Evolutionary conservation across 345 rosid genomes (phyloP).

Genomic region (Kandelia obovata): DNA sequence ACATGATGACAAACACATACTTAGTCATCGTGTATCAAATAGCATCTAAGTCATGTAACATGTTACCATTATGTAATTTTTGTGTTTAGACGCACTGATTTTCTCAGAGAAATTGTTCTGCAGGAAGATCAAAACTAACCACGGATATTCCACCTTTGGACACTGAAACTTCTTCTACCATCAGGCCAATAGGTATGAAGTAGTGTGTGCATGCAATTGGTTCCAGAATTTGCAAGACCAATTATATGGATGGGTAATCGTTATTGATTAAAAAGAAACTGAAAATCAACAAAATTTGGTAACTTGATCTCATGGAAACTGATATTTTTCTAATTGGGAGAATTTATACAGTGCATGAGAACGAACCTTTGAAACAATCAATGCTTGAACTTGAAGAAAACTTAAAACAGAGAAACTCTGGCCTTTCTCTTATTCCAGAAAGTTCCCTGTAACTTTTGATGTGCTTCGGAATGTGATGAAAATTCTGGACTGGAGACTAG

Average conservation of each 20-base stretch:
- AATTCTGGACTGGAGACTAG: too few relatives aligned
- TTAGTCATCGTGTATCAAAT: background rate
- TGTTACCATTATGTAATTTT: background rate
- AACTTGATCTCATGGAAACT: background rate
- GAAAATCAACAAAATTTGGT: background rate
- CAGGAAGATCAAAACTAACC: slow-evolving; percentile 37
- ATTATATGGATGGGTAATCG: background rate
- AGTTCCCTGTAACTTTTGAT: too few relatives aligned
- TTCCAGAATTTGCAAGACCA: background rate
- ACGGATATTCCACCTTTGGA: slow-evolving; percentile 15
- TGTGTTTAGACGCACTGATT: background rate
- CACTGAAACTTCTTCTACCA: slow-evolving; percentile 26
- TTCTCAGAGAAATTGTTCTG: slow-evolving; percentile 23
- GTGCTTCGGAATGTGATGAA: too few relatives aligned
- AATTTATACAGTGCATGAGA: background rate
- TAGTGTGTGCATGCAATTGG: background rate
- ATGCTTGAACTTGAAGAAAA: background rate
- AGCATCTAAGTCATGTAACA: background rate
- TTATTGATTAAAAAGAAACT: background rate
- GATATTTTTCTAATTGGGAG: background rate
- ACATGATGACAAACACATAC: too few relatives aligned
- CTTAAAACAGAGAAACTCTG: background rate
- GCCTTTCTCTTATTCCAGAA: background rate
- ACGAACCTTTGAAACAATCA: background rate
- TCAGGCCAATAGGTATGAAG: slow-evolving; percentile 26